Conservation (phyloP, 2,329 filamentous ascomycete genomes). For the Beauveria sp. region DNA sequence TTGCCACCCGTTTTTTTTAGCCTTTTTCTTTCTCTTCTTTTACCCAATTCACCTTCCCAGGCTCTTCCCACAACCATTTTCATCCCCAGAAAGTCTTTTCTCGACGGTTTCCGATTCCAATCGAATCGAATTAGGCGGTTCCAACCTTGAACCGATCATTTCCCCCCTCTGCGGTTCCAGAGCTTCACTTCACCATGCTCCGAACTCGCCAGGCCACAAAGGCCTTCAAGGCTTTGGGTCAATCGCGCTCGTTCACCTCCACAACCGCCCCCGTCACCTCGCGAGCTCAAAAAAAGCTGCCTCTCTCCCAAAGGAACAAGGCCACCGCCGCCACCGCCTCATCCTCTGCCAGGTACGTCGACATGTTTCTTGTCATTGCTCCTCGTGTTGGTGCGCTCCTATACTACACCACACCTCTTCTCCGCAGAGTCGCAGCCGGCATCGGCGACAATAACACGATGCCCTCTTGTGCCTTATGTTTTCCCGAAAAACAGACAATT, state of each 20-base stretch:
- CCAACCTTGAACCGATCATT: background rate
- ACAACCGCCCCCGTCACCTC: conserved; percentile 29
- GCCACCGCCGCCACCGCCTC: conserved; percentile 36
- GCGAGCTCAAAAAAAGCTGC: conserved; percentile 31
- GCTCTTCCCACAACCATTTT: conserved; percentile 12
- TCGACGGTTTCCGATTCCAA: background rate
- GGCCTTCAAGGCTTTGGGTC: conserved; percentile 38
- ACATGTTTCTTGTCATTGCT: background rate
- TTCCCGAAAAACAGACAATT: no score
- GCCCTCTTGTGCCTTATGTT: background rate
- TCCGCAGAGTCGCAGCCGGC: conserved; percentile 6
- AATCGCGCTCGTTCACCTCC: conserved; percentile 33
- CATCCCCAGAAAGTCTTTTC: background rate
- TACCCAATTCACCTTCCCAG: conserved; percentile 1
- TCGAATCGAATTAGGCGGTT: background rate
- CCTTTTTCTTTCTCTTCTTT: conserved; percentile 10
- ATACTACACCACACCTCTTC: background rate
- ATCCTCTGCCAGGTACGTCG: conserved; percentile 43
- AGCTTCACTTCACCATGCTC: conserved; percentile 34
- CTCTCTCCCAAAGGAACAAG: conserved; percentile 38
- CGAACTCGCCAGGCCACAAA: conserved; percentile 39
- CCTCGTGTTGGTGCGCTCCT: background rate
- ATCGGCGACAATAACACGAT: conserved; percentile 4
- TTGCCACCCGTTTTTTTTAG: conserved; percentile 5
- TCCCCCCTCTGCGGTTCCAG: background rate